Evolutionary conservation across 164 flowering plant genomes (phyloP).

Genomic region (grape (Vitis vinifera)): DNA sequence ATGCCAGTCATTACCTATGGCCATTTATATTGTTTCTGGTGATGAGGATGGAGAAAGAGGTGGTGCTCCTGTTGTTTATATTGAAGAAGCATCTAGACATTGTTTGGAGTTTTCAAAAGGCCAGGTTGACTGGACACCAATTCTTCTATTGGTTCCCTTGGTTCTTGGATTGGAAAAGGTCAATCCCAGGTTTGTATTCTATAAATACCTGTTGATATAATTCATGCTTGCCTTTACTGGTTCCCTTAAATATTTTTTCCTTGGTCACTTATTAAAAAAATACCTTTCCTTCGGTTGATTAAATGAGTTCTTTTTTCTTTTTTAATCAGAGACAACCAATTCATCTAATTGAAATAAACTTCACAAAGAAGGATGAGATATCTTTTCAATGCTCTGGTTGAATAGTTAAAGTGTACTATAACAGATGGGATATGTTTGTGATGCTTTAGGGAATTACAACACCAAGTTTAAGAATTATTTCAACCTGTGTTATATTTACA

Average conservation of each 20-base stretch:
- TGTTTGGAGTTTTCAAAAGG: slow-evolving; percentile 66
- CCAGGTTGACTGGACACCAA: slow-evolving; percentile 65
- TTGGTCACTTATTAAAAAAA: not conserved
- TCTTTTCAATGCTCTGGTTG: no score
- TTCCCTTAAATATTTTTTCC: not conserved
- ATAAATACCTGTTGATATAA: not conserved
- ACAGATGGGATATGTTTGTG: no score
- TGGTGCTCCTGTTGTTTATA: slow-evolving; percentile 91
- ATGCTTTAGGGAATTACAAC: no score
- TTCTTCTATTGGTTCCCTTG: slow-evolving; percentile 88
- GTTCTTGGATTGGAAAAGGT: slow-evolving; percentile 96
- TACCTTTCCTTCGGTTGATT: no score
- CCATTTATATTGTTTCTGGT: slow-evolving; percentile 90
- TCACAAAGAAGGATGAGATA: no score
- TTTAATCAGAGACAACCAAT: no score
- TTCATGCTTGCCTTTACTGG: not conserved
- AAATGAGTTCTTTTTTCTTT: no score
- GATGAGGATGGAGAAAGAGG: slow-evolving; percentile 98
- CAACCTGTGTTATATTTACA: no score
- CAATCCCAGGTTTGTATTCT: slow-evolving; percentile 70
- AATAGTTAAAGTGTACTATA: no score
- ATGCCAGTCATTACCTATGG: slow-evolving; percentile 56
- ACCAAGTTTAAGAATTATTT: no score
- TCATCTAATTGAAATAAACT: no score
- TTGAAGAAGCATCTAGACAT: slow-evolving; percentile 62